A percentile compares a stretch with the other conserved stretches of the same genome.
Conservation (phyloP, 2,329 filamentous ascomycete species). For the Harringtonia aguacate region DNA sequence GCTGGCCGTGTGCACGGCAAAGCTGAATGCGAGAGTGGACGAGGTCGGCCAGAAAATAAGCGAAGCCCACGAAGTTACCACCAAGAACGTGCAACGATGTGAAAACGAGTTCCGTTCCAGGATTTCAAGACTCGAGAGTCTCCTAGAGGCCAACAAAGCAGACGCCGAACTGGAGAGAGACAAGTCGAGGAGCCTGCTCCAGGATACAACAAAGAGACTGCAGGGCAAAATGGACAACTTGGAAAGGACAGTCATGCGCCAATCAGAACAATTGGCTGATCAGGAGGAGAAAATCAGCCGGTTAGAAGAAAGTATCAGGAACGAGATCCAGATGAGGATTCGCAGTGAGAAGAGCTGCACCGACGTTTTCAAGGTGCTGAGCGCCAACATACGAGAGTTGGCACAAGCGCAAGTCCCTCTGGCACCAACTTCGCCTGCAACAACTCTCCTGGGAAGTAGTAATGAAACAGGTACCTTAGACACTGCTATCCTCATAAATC, state of each 20-base stretch:
- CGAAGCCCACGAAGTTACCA: background rate
- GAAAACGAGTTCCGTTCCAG: constrained; percentile 5
- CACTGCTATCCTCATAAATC: no score
- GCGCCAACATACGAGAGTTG: background rate
- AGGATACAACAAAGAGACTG: background rate
- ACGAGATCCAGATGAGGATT: background rate
- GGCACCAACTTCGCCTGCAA: background rate
- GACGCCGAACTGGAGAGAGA: constrained; percentile 1
- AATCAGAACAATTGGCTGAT: constrained; percentile 1
- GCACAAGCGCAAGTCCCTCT: background rate
- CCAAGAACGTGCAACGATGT: constrained; percentile 1
- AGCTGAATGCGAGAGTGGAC: constrained; percentile 1
- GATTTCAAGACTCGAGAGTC: constrained; percentile 1
- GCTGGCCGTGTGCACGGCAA: constrained; percentile 4
- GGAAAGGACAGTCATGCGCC: constrained; percentile 3
- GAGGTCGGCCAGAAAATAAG: constrained; percentile 1
- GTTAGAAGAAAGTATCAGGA: constrained; percentile 3
- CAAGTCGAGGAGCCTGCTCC: background rate
- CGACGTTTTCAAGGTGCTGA: background rate
- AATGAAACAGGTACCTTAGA: background rate
- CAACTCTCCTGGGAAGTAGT: no score
- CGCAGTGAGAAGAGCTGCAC: background rate
- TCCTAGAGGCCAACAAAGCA: constrained; percentile 4
- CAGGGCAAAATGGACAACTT: constrained; percentile 7
- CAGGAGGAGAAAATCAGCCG: constrained; percentile 3